phyloP scores from a whole-genome alignment of 345 rosid species.

The Microcos paniculata region DNA sequence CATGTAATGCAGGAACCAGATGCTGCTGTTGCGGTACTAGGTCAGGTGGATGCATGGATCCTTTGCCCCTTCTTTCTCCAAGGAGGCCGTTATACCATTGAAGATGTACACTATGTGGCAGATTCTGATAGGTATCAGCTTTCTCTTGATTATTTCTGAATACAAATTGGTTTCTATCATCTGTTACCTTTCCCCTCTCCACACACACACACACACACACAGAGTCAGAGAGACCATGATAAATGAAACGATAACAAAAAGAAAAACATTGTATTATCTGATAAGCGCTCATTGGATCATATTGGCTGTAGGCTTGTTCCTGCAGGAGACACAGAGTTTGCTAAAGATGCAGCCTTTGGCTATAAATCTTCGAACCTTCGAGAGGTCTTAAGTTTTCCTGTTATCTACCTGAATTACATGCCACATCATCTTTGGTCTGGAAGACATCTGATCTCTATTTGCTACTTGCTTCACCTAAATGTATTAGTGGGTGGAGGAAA shows the following conservation, averaged over 20 bases:
- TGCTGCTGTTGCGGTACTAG: slow-evolving; percentile 84
- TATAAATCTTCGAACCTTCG: slow-evolving; percentile 86
- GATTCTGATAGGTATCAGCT: slow-evolving; percentile 68
- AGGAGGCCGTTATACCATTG: slow-evolving; percentile 93
- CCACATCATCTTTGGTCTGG: background rate
- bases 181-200: background rate
- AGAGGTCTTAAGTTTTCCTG: slow-evolving; percentile 49
- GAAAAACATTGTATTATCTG: background rate
- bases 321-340: slow-evolving; percentile 94
- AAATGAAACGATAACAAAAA: background rate
- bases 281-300: slow-evolving; percentile 18
- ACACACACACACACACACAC: background rate
- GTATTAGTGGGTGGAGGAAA: slow-evolving; percentile 92
- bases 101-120: slow-evolving; percentile 89
- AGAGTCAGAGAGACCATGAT: background rate
- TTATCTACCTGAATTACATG: slow-evolving; percentile 6
- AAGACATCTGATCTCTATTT: slow-evolving; percentile 14
- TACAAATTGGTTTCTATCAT: background rate
- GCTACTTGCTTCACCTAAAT: slow-evolving; percentile 17
- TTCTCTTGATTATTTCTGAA: background rate
- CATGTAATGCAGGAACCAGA: slow-evolving; percentile 69
- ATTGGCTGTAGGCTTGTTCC: slow-evolving; percentile 68
- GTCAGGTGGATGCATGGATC: slow-evolving; percentile 94
- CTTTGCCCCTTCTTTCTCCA: slow-evolving; percentile 97
- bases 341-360: slow-evolving; percentile 94